Percentiles rank a stretch among this genome's conserved stretches.
Evolutionary conservation across 495 filamentous ascomycete species (phyloP).

Genomic region (Articulospora tetracladia): DNA sequence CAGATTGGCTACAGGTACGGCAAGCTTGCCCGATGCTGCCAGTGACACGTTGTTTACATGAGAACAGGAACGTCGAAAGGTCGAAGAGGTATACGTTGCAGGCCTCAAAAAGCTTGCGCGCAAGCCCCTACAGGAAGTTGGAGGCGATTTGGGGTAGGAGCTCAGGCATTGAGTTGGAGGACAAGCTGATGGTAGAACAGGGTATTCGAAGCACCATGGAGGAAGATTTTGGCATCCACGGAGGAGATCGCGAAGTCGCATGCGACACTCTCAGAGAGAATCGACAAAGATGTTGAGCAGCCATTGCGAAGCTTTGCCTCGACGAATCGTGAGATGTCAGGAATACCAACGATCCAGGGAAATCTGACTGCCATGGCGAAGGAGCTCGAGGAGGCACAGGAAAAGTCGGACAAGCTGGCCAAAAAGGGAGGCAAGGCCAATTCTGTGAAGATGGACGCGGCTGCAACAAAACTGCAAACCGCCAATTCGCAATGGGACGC

Average conservation of each 20-base stretch:
- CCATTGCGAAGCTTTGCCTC: slow-evolving; percentile 70
- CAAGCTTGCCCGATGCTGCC: slow-evolving; percentile 13
- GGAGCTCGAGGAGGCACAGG: slow-evolving; percentile 78
- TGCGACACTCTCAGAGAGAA: slow-evolving; percentile 72
- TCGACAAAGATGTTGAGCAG: slow-evolving; percentile 87
- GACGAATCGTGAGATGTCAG: slow-evolving; percentile 77
- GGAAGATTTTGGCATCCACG: slow-evolving; percentile 78
- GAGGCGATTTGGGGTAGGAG: slow-evolving; percentile 78
- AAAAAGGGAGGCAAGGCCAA: slow-evolving; percentile 77
- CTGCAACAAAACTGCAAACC: slow-evolving; percentile 68
- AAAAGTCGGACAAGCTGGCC: slow-evolving; percentile 81
- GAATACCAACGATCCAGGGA: slow-evolving; percentile 75
- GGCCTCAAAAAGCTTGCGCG: slow-evolving; percentile 76
- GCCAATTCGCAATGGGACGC: slow-evolving; percentile 89
- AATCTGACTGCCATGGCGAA: slow-evolving; percentile 79
- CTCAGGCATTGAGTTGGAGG: slow-evolving; percentile 11
- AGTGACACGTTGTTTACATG: slow-evolving; percentile 12
- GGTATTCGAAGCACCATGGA: slow-evolving; percentile 89
- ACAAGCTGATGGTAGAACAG: slow-evolving; percentile 41
- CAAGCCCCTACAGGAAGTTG: slow-evolving; percentile 65
- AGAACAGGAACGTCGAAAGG: slow-evolving; percentile 73
- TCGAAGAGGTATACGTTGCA: slow-evolving; percentile 88
- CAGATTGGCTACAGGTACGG: slow-evolving; percentile 93
- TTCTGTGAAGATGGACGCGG: slow-evolving; percentile 74
- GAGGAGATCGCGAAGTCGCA: slow-evolving; percentile 82